Conservation (phyloP, 2,329 filamentous ascomycete species). For the Capronia epimyces region DNA sequence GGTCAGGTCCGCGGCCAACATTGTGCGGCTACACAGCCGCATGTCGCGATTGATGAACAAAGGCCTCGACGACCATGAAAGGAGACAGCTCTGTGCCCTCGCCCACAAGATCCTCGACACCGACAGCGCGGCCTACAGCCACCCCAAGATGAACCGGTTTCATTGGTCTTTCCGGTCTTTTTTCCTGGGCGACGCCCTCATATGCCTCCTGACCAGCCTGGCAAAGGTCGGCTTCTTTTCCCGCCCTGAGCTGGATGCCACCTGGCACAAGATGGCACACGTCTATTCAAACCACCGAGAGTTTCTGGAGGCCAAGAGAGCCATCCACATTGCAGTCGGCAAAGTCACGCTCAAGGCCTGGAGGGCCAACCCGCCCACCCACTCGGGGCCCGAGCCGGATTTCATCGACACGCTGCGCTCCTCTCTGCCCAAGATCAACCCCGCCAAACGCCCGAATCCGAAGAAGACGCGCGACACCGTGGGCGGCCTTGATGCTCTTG, state of each 20-base stretch:
- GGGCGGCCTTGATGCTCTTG: too few species aligned
- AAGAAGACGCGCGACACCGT: not conserved
- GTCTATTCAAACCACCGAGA: not conserved
- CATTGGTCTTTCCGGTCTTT: not conserved
- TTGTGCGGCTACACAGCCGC: not conserved
- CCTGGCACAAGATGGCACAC: not conserved
- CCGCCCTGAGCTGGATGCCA: not conserved
- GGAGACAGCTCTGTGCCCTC: not conserved
- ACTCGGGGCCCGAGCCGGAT: not conserved
- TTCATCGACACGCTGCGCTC: slow-evolving; percentile 1
- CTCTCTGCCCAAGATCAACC: not conserved
- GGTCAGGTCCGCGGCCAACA: slow-evolving; percentile 1
- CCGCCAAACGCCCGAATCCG: not conserved
- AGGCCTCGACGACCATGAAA: not conserved
- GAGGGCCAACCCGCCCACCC: slow-evolving; percentile 1
- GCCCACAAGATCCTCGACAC: slow-evolving; percentile 1
- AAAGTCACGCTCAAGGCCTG: slow-evolving; percentile 3
- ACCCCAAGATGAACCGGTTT: not conserved
- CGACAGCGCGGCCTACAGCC: not conserved
- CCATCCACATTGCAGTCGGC: slow-evolving; percentile 1
- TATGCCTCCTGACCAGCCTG: not conserved
- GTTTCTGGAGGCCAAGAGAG: not conserved
- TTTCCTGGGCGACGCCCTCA: slow-evolving; percentile 2
- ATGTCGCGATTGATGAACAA: not conserved
- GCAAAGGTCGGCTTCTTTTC: not conserved